Conservation (phyloP, 2,329 filamentous ascomycete species). For the Colletotrichum filicis region DNA sequence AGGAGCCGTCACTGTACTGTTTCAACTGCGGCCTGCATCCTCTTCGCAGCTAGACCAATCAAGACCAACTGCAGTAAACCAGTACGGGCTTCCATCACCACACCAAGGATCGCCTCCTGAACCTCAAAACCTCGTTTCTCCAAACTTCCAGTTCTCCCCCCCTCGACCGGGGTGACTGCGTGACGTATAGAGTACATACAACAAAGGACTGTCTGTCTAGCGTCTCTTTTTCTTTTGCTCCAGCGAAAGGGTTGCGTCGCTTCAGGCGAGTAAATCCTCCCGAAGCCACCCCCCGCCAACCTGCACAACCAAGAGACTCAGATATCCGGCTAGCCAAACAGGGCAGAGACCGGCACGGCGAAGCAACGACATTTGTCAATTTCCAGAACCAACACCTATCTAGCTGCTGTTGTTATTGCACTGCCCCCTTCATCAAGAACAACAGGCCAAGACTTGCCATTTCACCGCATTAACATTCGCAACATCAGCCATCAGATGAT, state of each 20-base stretch:
- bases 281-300: not conserved
- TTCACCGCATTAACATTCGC: not conserved
- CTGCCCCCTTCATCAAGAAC: not conserved
- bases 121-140: not conserved
- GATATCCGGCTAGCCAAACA: not conserved
- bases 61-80: not conserved
- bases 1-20: not conserved
- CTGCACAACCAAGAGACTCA: not conserved
- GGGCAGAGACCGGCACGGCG: not conserved
- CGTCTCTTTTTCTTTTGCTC: not conserved
- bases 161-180: too few species aligned
- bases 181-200: too few species aligned
- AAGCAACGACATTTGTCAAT: not conserved
- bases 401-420: not conserved
- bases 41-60: not conserved
- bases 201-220: too few species aligned
- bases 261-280: conserved; percentile 7
- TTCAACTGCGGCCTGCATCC: not conserved
- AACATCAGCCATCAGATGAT: not conserved
- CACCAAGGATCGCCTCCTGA: conserved; percentile 1
- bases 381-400: not conserved
- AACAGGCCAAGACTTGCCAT: not conserved
- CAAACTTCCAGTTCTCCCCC: too few species aligned
- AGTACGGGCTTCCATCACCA: not conserved
- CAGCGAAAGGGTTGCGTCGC: not conserved